Evolutionary conservation across 108 stramenopile genomes (phyloP).

Genomic region (Skeletonema tropicum): DNA sequence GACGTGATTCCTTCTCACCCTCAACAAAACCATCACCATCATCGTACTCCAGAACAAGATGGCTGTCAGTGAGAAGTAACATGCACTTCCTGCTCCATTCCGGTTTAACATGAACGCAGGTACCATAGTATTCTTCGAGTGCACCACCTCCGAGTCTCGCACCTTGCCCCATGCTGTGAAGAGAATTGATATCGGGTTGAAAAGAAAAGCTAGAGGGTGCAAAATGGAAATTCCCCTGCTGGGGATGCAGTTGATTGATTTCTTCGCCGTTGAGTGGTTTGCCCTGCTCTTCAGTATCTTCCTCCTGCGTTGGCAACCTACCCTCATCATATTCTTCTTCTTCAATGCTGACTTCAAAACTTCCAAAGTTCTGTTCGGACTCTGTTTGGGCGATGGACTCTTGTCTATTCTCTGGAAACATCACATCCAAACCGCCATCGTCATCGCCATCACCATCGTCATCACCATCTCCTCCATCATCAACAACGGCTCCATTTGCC

Average conservation of each 20-base stretch:
- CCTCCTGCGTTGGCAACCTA: not conserved
- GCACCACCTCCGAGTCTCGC: conserved; percentile 53
- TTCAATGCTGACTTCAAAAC: conserved; percentile 4
- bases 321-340: conserved; percentile 5
- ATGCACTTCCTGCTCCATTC: conserved; percentile 83
- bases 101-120: conserved; percentile 82
- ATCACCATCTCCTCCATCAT: conserved; percentile 28
- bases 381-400: conserved; percentile 6
- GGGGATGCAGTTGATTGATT: conserved; percentile 57
- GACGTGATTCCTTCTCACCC: conserved; percentile 72
- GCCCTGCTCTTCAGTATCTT: conserved; percentile 13
- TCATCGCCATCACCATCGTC: conserved; percentile 21
- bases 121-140: conserved; percentile 80
- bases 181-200: conserved; percentile 50
- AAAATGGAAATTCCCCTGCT: conserved; percentile 74
- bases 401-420: conserved; percentile 23
- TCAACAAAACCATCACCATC: conserved; percentile 78
- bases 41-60: conserved; percentile 88
- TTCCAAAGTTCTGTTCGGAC: conserved; percentile 13
- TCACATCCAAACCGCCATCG: conserved; percentile 37
- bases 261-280: conserved; percentile 33
- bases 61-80: conserved; percentile 77
- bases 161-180: conserved; percentile 47
- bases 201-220: conserved; percentile 62
- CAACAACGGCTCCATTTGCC: conserved; percentile 7